Evolutionary conservation across 495 filamentous ascomycete species (phyloP).

Genomic region (Xylaria intraflava): DNA sequence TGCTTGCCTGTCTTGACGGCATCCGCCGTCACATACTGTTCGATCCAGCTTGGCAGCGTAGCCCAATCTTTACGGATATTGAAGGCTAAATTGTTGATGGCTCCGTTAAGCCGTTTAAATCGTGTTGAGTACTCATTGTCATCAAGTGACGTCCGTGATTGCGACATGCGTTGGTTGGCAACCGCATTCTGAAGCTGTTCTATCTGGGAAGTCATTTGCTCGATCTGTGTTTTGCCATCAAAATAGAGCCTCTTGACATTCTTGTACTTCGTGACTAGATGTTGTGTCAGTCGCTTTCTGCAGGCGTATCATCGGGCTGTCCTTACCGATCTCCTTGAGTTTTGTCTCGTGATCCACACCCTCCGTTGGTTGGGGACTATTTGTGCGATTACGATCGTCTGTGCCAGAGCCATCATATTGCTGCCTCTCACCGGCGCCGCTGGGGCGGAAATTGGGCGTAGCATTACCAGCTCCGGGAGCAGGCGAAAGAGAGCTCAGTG

Average conservation of each 20-base stretch:
- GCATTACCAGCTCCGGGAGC: slow-evolving; percentile 28
- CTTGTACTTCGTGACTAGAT: slow-evolving; percentile 82
- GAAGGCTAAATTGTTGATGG: slow-evolving; percentile 91
- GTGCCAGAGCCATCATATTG: slow-evolving; percentile 34
- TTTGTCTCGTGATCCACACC: slow-evolving; percentile 48
- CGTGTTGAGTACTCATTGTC: slow-evolving; percentile 90
- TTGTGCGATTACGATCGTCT: slow-evolving; percentile 51
- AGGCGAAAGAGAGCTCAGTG: slow-evolving; percentile 37
- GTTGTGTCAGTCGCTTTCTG: slow-evolving; percentile 11
- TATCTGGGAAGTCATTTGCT: slow-evolving; percentile 79
- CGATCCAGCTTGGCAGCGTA: slow-evolving; percentile 70
- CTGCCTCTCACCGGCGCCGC: slow-evolving; percentile 28
- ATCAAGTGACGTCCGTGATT: slow-evolving; percentile 90
- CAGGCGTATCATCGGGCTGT: neutral
- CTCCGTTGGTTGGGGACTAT: slow-evolving; percentile 55
- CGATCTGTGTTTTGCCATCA: slow-evolving; percentile 85
- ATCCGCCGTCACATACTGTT: slow-evolving; percentile 70
- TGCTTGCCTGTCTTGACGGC: slow-evolving; percentile 76
- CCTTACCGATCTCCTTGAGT: slow-evolving; percentile 63
- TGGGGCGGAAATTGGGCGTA: slow-evolving; percentile 34
- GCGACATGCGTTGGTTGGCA: slow-evolving; percentile 88
- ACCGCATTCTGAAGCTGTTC: slow-evolving; percentile 94
- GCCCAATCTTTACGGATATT: slow-evolving; percentile 92
- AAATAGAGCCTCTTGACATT: slow-evolving; percentile 98
- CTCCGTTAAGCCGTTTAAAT: slow-evolving; percentile 88